Conservation (phyloP, 208 protist genomes). For the Trichomonas tenax region DNA sequence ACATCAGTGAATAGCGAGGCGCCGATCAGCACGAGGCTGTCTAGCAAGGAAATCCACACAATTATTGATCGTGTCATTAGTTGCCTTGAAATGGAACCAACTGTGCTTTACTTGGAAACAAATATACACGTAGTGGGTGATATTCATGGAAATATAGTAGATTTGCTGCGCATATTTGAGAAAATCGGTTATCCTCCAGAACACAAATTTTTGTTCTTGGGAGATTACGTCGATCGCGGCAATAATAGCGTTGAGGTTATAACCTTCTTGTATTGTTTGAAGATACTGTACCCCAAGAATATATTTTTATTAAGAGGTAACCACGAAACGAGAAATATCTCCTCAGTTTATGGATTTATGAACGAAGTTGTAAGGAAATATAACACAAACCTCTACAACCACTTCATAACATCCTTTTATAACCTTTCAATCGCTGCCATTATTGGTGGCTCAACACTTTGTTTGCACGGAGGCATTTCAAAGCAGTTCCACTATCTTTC, state of each 20-base stretch:
- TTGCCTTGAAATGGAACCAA: too few relatives aligned
- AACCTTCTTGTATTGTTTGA: conserved; percentile 23
- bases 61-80: too few relatives aligned
- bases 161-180: background rate
- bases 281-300: conserved; percentile 29
- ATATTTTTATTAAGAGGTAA: conserved; percentile 37
- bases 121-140: background rate
- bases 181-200: background rate
- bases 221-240: conserved; percentile 41
- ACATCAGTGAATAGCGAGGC: too few relatives aligned
- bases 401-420: background rate
- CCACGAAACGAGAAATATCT: conserved; percentile 33
- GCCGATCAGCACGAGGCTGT: too few relatives aligned
- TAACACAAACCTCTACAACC: background rate
- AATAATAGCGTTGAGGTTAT: conserved; percentile 28
- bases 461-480: background rate
- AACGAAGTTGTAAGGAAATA: conserved; percentile 21
- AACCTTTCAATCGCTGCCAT: background rate
- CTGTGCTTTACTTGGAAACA: too few relatives aligned
- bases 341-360: conserved; percentile 27
- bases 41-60: too few relatives aligned
- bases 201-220: background rate
- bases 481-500: background rate
- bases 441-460: background rate
- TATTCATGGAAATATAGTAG: background rate